Evolutionary conservation across 805 yeast species (phyloP), one percentile per base, ranked within the genome.

Genomic region (Starmerella riodocensis): DNA sequence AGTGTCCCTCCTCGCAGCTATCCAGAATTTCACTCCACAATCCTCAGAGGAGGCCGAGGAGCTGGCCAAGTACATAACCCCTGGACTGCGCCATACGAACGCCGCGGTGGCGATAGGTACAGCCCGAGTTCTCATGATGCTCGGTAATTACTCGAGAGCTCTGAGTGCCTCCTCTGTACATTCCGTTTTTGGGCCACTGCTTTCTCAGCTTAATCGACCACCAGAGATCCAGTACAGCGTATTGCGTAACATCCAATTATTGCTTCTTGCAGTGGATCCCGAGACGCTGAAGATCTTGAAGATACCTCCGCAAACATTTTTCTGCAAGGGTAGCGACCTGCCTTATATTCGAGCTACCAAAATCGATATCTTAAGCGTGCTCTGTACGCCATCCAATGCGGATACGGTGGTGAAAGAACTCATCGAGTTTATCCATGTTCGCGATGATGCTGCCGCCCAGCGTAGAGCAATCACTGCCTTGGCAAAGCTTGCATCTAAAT

Each of bases 261-360:
- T 86, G 21, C 31, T 49, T 13, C 52, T 47, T 26, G 14, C 44
- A 2, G 5, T 41, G 2, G 64, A 84, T 40, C 74, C 37, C 4
- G 39, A 37, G 17, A 17, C 25, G 6, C 36, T 39, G 11, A 14
- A 26, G 11, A 14, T 17, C 21, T 21, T 42, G 4, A 21, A 36
- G n/a, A 34, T 46, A 14, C 34, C 43, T 6, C 46, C 42, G 8
- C 51, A 47, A 39, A 71, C 74, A 61, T 83, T 86, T 54, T 85
- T 83, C 59, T 78, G 91, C 60, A 75, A 74, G 43, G 81, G 73
- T 51, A 78, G 80, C 55, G 95, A 86, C 56, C 91, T 93, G 1
- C 73, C 81, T 18, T 88, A 82, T 56, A 75, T 88, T 54, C 83
- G 85, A 56, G 88, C 84, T 51, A 81, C 95, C 4, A 88, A 88